Conservation (phyloP, 1,139 yeast species). For the Magnusiomyces ingens region DNA sequence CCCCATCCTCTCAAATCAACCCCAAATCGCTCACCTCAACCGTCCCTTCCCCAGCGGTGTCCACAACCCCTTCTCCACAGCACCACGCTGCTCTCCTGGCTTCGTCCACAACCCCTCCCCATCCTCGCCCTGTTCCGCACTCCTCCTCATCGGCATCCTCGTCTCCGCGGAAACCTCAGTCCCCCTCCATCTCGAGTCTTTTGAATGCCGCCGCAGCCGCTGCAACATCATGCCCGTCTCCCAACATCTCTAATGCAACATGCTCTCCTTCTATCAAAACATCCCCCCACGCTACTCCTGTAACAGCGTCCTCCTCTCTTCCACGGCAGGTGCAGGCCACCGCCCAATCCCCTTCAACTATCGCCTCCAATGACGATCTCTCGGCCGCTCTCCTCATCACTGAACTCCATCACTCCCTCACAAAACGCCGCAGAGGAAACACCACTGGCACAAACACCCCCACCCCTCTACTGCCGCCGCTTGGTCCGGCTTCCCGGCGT, state of each 20-base stretch:
- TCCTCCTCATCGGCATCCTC: background rate
- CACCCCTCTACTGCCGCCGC: background rate
- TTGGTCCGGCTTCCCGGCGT: conserved; percentile 1
- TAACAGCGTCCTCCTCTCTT: background rate
- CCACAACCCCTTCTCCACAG: background rate
- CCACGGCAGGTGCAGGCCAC: background rate
- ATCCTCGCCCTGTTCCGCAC: background rate
- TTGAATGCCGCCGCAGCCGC: background rate
- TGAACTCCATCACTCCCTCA: conserved; percentile 23
- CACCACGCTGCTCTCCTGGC: background rate
- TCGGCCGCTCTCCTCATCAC: conserved; percentile 28
- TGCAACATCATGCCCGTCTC: background rate
- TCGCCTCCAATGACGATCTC: conserved; percentile 20
- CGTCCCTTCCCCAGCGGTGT: too few species aligned
- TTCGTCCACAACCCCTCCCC: background rate
- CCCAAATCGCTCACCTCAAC: background rate
- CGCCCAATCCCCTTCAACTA: background rate
- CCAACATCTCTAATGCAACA: background rate
- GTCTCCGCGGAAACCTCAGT: too few species aligned
- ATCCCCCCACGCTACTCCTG: background rate
- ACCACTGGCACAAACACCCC: conserved; percentile 5
- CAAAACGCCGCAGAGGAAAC: conserved; percentile 1
- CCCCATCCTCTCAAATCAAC: background rate
- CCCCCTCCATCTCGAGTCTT: background rate
- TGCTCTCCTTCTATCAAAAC: background rate